A percentile compares a stretch with the other conserved stretches of the same genome.
phyloP scores from a whole-genome alignment of 257 asterid genomes.

The Handroanthus guayacan region DNA sequence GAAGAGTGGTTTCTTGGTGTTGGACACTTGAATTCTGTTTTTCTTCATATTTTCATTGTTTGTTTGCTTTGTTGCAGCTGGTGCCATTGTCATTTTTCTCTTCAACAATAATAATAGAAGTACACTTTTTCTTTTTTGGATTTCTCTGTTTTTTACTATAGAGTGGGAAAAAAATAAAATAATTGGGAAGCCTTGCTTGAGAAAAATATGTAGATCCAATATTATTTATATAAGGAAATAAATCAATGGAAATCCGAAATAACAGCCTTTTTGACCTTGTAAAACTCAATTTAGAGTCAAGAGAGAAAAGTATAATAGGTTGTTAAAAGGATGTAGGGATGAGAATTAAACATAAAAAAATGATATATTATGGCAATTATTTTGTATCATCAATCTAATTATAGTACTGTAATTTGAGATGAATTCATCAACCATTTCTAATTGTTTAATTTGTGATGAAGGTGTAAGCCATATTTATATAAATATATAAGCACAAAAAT shows the following conservation, averaged over 20 bases:
- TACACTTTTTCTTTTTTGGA: not conserved
- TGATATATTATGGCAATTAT: too few species aligned
- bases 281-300: slow-evolving; percentile 24
- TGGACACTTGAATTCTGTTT: slow-evolving; percentile 45
- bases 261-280: slow-evolving; percentile 33
- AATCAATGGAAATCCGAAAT: slow-evolving; percentile 37
- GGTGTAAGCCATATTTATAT: too few species aligned
- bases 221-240: slow-evolving; percentile 14
- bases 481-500: too few species aligned
- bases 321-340: slow-evolving; percentile 35
- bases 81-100: slow-evolving; percentile 38
- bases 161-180: slow-evolving; percentile 2
- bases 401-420: not conserved
- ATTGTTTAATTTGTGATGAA: too few species aligned
- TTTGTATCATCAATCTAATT: not conserved
- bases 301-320: not conserved
- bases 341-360: slow-evolving; percentile 14
- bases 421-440: too few species aligned
- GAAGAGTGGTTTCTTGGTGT: slow-evolving; percentile 48
- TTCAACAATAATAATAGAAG: too few species aligned
- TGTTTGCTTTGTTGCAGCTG: slow-evolving; percentile 35
- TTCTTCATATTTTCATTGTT: slow-evolving; percentile 40
- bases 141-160: not conserved
- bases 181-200: slow-evolving; percentile 23
- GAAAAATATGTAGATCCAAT: slow-evolving; percentile 13